Percentiles rank a stretch among this genome's conserved stretches.
Conservation (phyloP, 2,329 filamentous ascomycete species). For the Verticillium zaregamsianum region DNA sequence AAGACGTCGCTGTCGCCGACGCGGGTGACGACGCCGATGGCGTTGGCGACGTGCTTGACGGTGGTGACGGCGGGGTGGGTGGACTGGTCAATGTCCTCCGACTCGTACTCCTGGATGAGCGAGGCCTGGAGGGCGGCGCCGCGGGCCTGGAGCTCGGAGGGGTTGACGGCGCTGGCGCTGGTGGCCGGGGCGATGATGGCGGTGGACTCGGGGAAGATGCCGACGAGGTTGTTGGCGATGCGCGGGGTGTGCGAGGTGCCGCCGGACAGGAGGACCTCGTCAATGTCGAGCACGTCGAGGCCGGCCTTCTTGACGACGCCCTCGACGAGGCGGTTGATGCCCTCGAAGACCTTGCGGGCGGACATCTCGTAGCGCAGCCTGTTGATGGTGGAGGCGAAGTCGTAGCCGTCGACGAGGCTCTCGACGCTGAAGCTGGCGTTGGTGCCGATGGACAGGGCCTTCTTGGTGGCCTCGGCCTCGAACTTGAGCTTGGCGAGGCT, state of each 20-base stretch:
- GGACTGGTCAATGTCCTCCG: slow-evolving; percentile 90
- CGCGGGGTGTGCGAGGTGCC: slow-evolving; percentile 92
- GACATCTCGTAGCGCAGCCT: slow-evolving; percentile 88
- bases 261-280: slow-evolving; percentile 90
- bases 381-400: slow-evolving; percentile 92
- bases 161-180: slow-evolving; percentile 75
- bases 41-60: slow-evolving; percentile 82
- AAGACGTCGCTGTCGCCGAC: slow-evolving; percentile 63
- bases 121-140: slow-evolving; percentile 95
- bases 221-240: slow-evolving; percentile 75
- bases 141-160: slow-evolving; percentile 81
- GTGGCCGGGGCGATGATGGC: slow-evolving; percentile 80
- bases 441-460: slow-evolving; percentile 80
- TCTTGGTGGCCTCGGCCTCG: slow-evolving; percentile 88
- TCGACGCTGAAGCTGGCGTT: slow-evolving; percentile 93
- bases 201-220: slow-evolving; percentile 78
- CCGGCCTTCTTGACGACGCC: slow-evolving; percentile 86
- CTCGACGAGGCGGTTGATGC: slow-evolving; percentile 82
- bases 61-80: slow-evolving; percentile 94
- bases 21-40: slow-evolving; percentile 78
- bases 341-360: slow-evolving; percentile 78
- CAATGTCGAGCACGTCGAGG: slow-evolving; percentile 86
- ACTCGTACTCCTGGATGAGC: slow-evolving; percentile 90
- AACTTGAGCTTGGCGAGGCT: slow-evolving; percentile 88
- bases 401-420: slow-evolving; percentile 80